Conservation (phyloP, 257 asterid species). For the Henckelia pumila region DNA sequence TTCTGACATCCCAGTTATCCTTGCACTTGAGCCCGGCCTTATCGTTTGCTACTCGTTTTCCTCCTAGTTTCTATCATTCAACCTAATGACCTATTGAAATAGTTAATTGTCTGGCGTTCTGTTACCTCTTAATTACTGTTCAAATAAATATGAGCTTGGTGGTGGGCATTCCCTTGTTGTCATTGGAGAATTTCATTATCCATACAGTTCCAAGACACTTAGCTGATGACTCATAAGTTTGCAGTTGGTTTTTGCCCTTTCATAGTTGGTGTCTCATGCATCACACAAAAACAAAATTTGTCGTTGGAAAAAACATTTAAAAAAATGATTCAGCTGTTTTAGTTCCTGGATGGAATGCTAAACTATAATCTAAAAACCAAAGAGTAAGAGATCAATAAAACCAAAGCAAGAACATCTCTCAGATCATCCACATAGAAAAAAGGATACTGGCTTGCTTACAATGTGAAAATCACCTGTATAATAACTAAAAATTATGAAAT, state of each 20-base stretch:
- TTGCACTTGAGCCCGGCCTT: background rate
- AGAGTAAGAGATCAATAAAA: background rate
- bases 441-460: background rate
- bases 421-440: slow-evolving; percentile 2
- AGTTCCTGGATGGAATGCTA: background rate
- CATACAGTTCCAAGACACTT: background rate
- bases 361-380: background rate
- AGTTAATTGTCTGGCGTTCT: background rate
- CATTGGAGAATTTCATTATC: background rate
- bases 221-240: background rate
- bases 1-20: background rate
- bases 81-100: background rate
- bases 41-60: background rate
- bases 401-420: background rate
- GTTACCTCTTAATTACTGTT: background rate
- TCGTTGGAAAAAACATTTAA: background rate
- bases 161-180: background rate
- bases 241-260: background rate
- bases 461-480: slow-evolving; percentile 1
- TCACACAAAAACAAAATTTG: background rate
- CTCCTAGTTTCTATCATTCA: slow-evolving; percentile 1
- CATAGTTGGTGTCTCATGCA: background rate
- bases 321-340: background rate
- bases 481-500: slow-evolving; percentile 15
- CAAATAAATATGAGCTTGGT: background rate